Percentiles rank a stretch among this genome's conserved stretches.
phyloP scores from a whole-genome alignment of 805 yeast species.

The Wickerhamiella sorbophila region DNA sequence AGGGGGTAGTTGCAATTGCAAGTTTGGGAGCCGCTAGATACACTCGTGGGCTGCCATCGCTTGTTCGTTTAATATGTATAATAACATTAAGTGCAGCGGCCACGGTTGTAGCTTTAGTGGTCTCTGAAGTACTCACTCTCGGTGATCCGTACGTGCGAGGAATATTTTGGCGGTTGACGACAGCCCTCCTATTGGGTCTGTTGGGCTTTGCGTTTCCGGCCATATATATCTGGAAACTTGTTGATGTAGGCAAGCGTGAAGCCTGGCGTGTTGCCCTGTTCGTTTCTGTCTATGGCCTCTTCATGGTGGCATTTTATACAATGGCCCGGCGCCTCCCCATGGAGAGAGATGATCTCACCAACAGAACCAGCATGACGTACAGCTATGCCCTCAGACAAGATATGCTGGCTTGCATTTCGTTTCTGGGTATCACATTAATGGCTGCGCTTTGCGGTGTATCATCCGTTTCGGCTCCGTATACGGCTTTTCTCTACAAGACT shows the following conservation, averaged over 20 bases:
- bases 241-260: background rate
- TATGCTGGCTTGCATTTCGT: conserved; percentile 25
- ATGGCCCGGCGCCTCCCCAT: conserved; percentile 24
- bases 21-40: background rate
- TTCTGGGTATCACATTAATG: conserved; percentile 30
- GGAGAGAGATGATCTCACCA: conserved; percentile 4
- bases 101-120: conserved; percentile 25
- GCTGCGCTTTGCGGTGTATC: conserved; percentile 30
- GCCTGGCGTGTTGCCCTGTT: background rate
- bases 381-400: conserved; percentile 18
- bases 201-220: conserved; percentile 14
- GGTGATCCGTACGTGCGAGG: conserved; percentile 12
- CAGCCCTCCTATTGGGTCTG: conserved; percentile 16
- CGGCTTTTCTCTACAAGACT: conserved; percentile 21
- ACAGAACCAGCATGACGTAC: background rate
- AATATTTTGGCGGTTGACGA: conserved; percentile 14
- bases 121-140: conserved; percentile 25
- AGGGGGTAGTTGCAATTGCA: background rate
- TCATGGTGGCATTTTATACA: conserved; percentile 19
- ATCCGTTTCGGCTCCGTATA: conserved; percentile 29
- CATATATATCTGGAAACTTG: conserved; percentile 10
- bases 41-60: background rate
- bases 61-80: background rate
- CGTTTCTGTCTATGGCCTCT: conserved; percentile 15
- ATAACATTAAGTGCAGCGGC: conserved; percentile 3